Evolutionary conservation across 352 stramenopile genomes (phyloP).

Genomic region (Peronospora belbahrii): DNA sequence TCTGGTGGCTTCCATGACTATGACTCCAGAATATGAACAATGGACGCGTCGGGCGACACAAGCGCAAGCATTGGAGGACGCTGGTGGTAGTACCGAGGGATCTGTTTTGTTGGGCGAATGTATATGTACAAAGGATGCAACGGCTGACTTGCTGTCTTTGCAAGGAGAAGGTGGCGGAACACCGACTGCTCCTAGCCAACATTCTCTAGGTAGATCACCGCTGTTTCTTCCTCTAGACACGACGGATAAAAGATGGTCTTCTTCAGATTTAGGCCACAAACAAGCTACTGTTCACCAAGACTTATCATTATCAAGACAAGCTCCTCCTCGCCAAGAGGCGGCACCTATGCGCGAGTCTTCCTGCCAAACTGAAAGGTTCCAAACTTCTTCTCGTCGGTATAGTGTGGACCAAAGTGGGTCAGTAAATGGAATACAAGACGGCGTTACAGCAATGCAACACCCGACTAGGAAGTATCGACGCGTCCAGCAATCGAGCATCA

Average conservation of each 20-base stretch:
- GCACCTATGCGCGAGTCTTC: neutral
- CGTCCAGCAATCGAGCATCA: constrained; percentile 1
- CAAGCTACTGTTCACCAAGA: neutral
- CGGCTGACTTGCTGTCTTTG: neutral
- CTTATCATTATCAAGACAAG: neutral
- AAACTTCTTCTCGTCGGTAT: constrained; percentile 3
- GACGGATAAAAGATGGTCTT: neutral
- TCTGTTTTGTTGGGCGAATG: neutral
- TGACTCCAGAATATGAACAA: neutral
- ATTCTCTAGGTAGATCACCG: neutral
- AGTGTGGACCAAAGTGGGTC: neutral
- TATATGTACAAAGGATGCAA: neutral
- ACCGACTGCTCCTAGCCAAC: neutral
- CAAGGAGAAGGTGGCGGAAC: neutral
- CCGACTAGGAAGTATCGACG: constrained; percentile 5
- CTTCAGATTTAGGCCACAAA: neutral
- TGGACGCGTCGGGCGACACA: neutral
- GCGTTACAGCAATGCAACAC: neutral
- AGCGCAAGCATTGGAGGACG: neutral
- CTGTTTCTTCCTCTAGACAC: constrained; percentile 4
- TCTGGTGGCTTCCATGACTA: neutral
- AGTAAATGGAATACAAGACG: neutral
- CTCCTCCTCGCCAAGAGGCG: neutral
- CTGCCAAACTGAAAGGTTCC: neutral
- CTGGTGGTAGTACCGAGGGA: neutral